Conservation (phyloP, 106 monocot species). For the Dioscorea zingiberensis region DNA sequence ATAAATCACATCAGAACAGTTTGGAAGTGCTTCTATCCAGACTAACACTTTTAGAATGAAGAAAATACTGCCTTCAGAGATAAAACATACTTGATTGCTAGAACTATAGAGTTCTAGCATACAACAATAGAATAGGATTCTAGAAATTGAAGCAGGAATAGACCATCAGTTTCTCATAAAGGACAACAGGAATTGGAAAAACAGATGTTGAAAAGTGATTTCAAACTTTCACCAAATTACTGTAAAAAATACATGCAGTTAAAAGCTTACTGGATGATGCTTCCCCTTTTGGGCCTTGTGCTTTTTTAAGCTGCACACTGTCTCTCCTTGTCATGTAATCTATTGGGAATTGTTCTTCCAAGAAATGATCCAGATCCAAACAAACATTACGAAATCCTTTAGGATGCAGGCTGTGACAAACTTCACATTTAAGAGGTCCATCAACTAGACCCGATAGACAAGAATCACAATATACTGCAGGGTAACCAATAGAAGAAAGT, state of each 20-base stretch:
- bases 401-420: conserved; percentile 44
- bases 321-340: conserved; percentile 39
- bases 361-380: conserved; percentile 52
- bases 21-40: no score
- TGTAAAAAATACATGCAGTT: not conserved
- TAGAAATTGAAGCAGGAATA: no score
- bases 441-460: conserved; percentile 23
- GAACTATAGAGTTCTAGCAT: no score
- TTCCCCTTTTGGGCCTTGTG: conserved; percentile 7
- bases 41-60: no score
- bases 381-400: conserved; percentile 59
- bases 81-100: no score
- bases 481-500: not conserved
- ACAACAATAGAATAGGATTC: no score
- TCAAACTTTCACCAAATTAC: no score
- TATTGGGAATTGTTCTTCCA: conserved; percentile 49
- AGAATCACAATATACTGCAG: conserved; percentile 48
- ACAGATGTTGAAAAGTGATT: no score
- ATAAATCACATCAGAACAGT: no score
- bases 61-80: no score
- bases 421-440: conserved; percentile 31
- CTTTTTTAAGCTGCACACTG: conserved; percentile 9
- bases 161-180: no score
- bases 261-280: conserved; percentile 40
- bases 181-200: no score